Evolutionary conservation across 2,329 filamentous ascomycete species (phyloP), one percentile per base, ranked within the genome.

Genomic region (Calonectria henricotiae): DNA sequence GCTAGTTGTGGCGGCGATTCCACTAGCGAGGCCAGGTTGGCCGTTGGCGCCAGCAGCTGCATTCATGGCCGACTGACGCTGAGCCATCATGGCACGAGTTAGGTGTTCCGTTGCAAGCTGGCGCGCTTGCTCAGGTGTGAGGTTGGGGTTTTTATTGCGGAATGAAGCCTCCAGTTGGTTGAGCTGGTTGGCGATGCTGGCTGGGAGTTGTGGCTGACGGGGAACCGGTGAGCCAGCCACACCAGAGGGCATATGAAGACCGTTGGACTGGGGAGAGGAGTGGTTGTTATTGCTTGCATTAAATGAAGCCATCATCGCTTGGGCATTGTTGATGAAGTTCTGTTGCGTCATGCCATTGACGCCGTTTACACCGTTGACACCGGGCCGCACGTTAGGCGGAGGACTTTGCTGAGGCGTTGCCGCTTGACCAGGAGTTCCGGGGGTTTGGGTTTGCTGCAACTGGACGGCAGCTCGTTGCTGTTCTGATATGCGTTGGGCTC

Each of bases 401-500:
- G 85, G 85, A 51, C 75, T 80, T 73, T 86, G 86, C 54, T 85
- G 83, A 20, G 67, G 47, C 6, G 70, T 61, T 5, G 70, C 55
- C 15, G 73, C 81, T 43, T 81, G 76, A 27, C 74, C 78, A 37
- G 81, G 81, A 27, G 75, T 82, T 71, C 77, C 83, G 71, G 70
- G 78, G 11, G 75, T 76, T 72, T 84, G 81, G 17, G 79, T 79
- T 46, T 85, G 84, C 65, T 87, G 86, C 76, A 86, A 82, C 70
- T 88, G 85, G 4, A 87, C 84, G 13, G 84, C 85, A 44, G 83
- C 85, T 15, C 89, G 86, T 76, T 92, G 90, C 75, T 91, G 89
- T 76, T 93, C 90, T 12, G 92, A 87, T 47, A 93, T 90, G 49
- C 90, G 89, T 65, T 91, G 90, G 17, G 91, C 89, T 76, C 92